These are phyloP conservation scores for Prunella vulgaris DNA, from an alignment of 257 asterid genomes.

Conservation along the genomic window DNA sequence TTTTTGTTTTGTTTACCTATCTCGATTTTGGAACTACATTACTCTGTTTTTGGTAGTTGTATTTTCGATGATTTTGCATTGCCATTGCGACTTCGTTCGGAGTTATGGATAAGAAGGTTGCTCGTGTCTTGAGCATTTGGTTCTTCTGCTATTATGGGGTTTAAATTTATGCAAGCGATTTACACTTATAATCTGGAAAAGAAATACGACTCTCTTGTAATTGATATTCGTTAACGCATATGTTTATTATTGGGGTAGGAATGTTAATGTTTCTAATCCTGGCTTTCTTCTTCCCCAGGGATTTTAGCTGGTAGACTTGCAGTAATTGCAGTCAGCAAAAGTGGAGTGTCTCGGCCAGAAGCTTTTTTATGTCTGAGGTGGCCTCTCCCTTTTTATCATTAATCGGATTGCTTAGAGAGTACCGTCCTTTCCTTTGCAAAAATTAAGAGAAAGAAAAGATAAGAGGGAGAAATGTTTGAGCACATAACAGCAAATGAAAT, in stretches of 20 bases:
- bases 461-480: constrained; percentile 45
- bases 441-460: constrained; percentile 32
- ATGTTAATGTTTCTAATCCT: neutral
- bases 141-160: neutral
- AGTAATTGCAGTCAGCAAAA: constrained; percentile 43
- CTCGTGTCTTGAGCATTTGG: neutral
- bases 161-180: no score
- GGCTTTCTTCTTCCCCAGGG: constrained; percentile 13
- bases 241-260: no score
- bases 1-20: neutral
- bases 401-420: constrained; percentile 68
- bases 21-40: neutral
- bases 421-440: constrained; percentile 55
- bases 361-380: constrained; percentile 74
- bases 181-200: neutral
- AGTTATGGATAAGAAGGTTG: neutral
- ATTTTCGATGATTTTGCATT: neutral
- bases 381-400: constrained; percentile 50
- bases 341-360: constrained; percentile 58
- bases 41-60: neutral
- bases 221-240: neutral
- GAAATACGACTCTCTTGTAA: neutral
- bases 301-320: constrained; percentile 30
- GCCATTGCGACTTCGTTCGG: no score
- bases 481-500: constrained; percentile 80